Conservation (phyloP, 805 yeast genomes). For the Yarrowia sp. region DNA sequence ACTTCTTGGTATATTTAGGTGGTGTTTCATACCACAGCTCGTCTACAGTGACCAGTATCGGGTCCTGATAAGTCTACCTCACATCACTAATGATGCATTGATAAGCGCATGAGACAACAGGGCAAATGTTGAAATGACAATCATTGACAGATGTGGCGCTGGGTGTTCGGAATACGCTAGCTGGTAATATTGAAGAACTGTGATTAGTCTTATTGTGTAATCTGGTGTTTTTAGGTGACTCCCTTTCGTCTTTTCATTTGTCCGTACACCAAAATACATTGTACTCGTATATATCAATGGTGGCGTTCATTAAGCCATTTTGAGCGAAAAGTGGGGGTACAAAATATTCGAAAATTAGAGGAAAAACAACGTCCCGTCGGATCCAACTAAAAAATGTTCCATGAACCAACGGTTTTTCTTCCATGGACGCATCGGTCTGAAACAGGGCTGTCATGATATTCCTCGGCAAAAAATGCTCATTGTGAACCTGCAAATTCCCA, state of each 20-base stretch:
- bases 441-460: neutral
- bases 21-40: no score
- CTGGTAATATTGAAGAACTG: no score
- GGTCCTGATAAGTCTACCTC: neutral
- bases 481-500: neutral
- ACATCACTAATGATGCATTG: conserved; percentile 7
- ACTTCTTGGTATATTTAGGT: no score
- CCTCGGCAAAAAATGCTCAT: neutral
- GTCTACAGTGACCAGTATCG: neutral
- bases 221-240: no score
- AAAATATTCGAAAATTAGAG: neutral
- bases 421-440: neutral
- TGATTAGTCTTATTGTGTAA: neutral
- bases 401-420: neutral
- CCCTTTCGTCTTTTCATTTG: no score
- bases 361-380: neutral
- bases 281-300: no score
- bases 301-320: neutral
- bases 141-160: neutral
- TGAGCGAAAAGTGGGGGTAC: neutral
- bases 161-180: no score
- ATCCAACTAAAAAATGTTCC: neutral
- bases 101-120: conserved; percentile 10
- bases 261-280: no score
- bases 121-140: neutral